Conservation (phyloP, 2,329 filamentous ascomycete genomes). For the Pseudocercospora ulei region DNA sequence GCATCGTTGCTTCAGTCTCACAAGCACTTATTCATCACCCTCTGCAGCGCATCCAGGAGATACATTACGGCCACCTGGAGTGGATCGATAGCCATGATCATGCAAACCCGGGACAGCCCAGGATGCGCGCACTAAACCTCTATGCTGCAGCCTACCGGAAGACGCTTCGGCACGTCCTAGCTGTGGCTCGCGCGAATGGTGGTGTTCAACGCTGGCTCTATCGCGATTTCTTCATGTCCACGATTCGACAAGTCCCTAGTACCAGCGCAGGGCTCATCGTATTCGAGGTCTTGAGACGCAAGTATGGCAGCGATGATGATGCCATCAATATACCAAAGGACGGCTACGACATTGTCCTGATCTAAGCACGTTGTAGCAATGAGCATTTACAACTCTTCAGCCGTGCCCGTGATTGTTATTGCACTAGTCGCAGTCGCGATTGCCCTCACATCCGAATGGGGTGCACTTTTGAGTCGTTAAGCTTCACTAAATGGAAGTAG, state of each 20-base stretch:
- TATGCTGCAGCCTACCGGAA: conserved; percentile 64
- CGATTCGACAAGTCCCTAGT: conserved; percentile 63
- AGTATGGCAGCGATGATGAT: conserved; percentile 57
- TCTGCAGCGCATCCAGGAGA: conserved; percentile 58
- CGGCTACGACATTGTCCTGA: conserved; percentile 60
- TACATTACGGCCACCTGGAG: conserved; percentile 64
- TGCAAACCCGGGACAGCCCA: conserved; percentile 36
- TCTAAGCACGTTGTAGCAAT: conserved; percentile 35
- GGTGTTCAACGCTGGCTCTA: conserved; percentile 57
- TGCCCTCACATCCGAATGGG: too few species aligned
- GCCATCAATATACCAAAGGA: conserved; percentile 57
- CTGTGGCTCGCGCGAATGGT: conserved; percentile 50
- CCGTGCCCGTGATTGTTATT: too few species aligned
- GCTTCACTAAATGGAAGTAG: too few species aligned
- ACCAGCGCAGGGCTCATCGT: conserved; percentile 69
- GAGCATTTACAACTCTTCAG: too few species aligned
- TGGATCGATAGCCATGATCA: conserved; percentile 53
- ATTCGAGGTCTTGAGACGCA: conserved; percentile 64
- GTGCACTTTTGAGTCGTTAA: too few species aligned
- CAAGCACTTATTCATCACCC: conserved; percentile 65
- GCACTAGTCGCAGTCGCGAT: too few species aligned
- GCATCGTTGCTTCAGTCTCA: conserved; percentile 56
- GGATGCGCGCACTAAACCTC: conserved; percentile 48
- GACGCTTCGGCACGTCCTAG: conserved; percentile 52
- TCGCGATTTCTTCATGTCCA: conserved; percentile 61